Evolutionary conservation across 176 grass and related monocot genomes (phyloP), one percentile per base, ranked within the genome.

Genomic region (Oropetium thomaeum): DNA sequence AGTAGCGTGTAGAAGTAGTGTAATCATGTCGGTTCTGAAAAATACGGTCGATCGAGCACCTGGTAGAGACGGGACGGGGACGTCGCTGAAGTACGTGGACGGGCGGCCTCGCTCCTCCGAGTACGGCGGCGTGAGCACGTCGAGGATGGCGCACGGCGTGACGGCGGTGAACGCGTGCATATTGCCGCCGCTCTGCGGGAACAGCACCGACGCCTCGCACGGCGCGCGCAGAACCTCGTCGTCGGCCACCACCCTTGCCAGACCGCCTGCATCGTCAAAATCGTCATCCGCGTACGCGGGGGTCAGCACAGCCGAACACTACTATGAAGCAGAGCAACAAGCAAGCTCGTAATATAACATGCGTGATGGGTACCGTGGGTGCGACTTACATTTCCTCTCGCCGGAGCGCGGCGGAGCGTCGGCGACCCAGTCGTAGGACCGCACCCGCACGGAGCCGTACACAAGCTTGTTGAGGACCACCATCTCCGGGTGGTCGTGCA

Each of bases 401-500:
- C 41, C 53, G 35, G 64, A 41, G 74, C 59, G 33, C 17, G 83
- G 74, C 25, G 35, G 84, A 9, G 16, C 30, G 49, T 22, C 49
- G 55, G 51, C 35, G 76, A 83, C 66, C 93, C 89, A 96, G 68
- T 96, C 93, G 57, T 92, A 96, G 8, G 93, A 92, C 31, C 77
- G 89, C 30, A 69, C 58, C 27, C 76, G 64, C 52, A 83, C 47
- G 0, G 89, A 90, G 19, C 93, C 93, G 37, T 90, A 96, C 0
- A 96, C 75, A 16, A 96, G 78, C 27, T 96, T 96, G 89, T 87
- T 96, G 20, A 96, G 74, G 4, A 92, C 93, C 19, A 87, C 73
- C 93, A 96, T 96, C 57, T 85, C 73, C 10, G 93, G 93, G 62
- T 96, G 93, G 73, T 96, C 93, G 71, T 96, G 93, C 60, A 96